phyloP scores from a whole-genome alignment of 1,284 basidiomycete species.

The Austropuccinia psidii region DNA sequence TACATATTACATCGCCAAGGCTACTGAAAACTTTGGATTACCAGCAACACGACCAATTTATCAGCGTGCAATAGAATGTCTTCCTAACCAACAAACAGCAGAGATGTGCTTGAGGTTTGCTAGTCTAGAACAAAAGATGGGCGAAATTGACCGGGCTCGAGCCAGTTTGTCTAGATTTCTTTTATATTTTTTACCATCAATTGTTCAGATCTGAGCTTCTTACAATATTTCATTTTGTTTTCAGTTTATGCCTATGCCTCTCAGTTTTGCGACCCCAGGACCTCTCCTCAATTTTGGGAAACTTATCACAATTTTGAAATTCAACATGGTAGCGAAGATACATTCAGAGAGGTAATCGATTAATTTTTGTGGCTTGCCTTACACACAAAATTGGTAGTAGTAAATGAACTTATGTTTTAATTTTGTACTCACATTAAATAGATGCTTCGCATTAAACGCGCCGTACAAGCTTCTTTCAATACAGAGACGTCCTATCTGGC shows the following conservation, averaged over 20 bases:
- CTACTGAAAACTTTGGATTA: conserved; percentile 86
- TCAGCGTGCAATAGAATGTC: conserved; percentile 84
- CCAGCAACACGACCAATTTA: conserved; percentile 96
- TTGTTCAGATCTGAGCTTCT: neutral
- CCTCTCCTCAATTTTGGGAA: conserved; percentile 44
- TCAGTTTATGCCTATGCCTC: conserved; percentile 83
- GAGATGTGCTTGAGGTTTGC: conserved; percentile 97
- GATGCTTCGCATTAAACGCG: conserved; percentile 80
- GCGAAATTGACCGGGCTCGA: conserved; percentile 94
- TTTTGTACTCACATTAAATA: too few relatives aligned
- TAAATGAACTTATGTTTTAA: too few relatives aligned
- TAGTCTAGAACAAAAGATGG: conserved; percentile 88
- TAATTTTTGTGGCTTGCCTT: neutral
- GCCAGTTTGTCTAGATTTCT: conserved; percentile 52
- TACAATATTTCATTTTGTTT: neutral
- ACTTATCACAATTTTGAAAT: conserved; percentile 22
- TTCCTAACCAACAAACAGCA: conserved; percentile 90
- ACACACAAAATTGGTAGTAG: neutral
- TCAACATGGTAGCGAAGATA: conserved; percentile 23
- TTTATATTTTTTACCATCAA: neutral
- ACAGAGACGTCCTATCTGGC: conserved; percentile 63
- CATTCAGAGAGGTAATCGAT: conserved; percentile 8
- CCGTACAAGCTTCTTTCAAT: conserved; percentile 97
- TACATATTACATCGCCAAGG: conserved; percentile 94
- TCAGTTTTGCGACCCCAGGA: conserved; percentile 94